Percentiles rank a stretch among this genome's conserved stretches.
Evolutionary conservation across 352 stramenopile species (phyloP).

Genomic region (Phytophthora pluvialis): DNA sequence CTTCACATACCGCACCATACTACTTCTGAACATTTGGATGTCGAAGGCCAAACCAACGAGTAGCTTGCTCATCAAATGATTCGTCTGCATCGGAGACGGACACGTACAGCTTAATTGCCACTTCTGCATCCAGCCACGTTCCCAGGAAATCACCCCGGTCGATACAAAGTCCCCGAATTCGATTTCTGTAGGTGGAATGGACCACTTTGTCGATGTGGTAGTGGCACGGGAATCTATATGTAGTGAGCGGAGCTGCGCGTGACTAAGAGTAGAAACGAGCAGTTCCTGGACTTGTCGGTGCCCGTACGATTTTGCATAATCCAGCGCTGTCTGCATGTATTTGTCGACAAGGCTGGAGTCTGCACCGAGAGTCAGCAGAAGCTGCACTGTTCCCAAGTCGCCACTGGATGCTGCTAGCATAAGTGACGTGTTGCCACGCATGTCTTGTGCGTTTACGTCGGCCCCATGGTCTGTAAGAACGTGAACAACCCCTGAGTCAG

Average conservation of each 20-base stretch:
- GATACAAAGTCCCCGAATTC: conserved; percentile 14
- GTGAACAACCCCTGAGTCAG: not conserved
- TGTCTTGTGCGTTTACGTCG: not conserved
- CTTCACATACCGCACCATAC: conserved; percentile 11
- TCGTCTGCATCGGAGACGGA: not conserved
- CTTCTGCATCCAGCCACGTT: conserved; percentile 18
- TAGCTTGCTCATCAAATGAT: conserved; percentile 4
- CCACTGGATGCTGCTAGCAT: conserved; percentile 9
- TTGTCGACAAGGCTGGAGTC: conserved; percentile 4
- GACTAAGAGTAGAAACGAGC: conserved; percentile 1
- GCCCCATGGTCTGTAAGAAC: conserved; percentile 2
- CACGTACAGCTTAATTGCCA: conserved; percentile 14
- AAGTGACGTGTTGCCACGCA: not conserved
- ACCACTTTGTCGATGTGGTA: conserved; percentile 3
- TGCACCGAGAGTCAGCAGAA: conserved; percentile 1
- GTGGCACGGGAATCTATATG: not conserved
- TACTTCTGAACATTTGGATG: conserved; percentile 20
- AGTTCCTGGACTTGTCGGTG: conserved; percentile 11
- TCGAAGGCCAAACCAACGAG: conserved; percentile 17
- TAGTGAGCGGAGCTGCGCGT: conserved; percentile 1
- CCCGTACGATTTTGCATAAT: conserved; percentile 1
- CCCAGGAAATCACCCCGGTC: conserved; percentile 9
- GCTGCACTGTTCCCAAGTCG: not conserved
- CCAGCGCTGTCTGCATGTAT: conserved; percentile 5
- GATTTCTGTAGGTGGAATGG: conserved; percentile 21